Evolutionary conservation across 2,329 filamentous ascomycete genomes (phyloP), one percentile per base, ranked within the genome.

Genomic region (Cercospora sp.): DNA sequence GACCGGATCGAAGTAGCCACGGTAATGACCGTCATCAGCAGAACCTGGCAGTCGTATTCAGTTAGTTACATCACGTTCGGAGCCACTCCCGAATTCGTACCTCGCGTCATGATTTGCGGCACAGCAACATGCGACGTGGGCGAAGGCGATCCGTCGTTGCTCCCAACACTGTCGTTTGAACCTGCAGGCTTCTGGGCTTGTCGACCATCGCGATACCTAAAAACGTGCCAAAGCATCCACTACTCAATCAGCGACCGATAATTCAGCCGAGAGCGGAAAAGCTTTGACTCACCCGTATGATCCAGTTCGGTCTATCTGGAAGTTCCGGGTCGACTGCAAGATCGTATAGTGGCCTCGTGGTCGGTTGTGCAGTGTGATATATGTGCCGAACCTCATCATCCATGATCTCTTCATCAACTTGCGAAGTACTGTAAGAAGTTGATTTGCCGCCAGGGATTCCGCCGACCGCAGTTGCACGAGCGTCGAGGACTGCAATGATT

Each of bases 191-290:
- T 59, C 12, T 31, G 55, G 3, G 55, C 55, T 48, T 72, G 71
- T 40, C 81, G 78, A 67, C 80, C 77, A 69, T 81, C 79, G 18
- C 78, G 74, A 66, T 80, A 82, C 18, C 82, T 80, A 67, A 84
- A 83, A 63, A 81, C 80, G 71, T 84, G 82, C 82, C 82, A 84
- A 9, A 84, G 75, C 66, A 80, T 80, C 82, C 82, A 84, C 26
- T 79, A 18, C 53, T 13, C 26, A 23, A 28, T 60, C n/a, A 60
- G 55, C 20, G 3, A 28, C 18, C 28, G 2, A 3, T 28, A n/a
- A 33, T 42, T 28, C 53, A n/a, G 13, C 23, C 61, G 30, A 23
- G 45, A 12, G 8, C 31, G 20, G 5, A 13, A 20, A n/a, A n/a
- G 26, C 13, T 31, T 63, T 18, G 12, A 51, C 62, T 23, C 23